phyloP scores from a whole-genome alignment of 768 basidiomycete genomes.

The Coprinellus micaceus region DNA sequence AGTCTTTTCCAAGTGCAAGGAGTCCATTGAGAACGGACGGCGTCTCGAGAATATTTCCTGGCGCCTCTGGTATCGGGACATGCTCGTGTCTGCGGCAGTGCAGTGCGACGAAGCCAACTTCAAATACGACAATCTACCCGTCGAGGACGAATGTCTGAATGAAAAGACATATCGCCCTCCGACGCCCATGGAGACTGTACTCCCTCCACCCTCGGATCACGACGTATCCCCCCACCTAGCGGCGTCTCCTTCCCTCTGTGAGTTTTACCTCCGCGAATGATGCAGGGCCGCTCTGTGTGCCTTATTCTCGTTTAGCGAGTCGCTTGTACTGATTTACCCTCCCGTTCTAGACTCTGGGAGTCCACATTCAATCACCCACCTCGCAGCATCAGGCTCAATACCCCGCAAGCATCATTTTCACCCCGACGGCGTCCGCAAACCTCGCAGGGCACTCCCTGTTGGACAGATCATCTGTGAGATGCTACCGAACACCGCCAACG shows the following conservation, averaged over 20 bases:
- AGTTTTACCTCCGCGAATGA: not conserved
- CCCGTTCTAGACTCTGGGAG: not conserved
- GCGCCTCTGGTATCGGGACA: slow-evolving; percentile 76
- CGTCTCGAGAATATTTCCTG: slow-evolving; percentile 86
- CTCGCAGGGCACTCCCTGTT: not conserved
- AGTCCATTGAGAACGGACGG: slow-evolving; percentile 72
- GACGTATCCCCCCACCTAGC: slow-evolving; percentile 4
- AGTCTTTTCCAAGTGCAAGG: slow-evolving; percentile 87
- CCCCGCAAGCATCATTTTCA: not conserved
- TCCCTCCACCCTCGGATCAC: not conserved
- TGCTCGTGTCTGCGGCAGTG: slow-evolving; percentile 33
- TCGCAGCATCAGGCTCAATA: not conserved
- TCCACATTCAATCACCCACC: not conserved
- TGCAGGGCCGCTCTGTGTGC: no score
- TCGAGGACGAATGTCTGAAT: slow-evolving; percentile 6
- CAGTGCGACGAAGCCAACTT: slow-evolving; percentile 9
- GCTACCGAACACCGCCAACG: slow-evolving; percentile 39
- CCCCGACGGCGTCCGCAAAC: slow-evolving; percentile 15
- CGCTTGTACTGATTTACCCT: not conserved
- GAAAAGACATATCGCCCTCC: slow-evolving; percentile 16
- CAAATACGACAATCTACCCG: slow-evolving; percentile 17
- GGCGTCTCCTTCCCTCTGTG: slow-evolving; percentile 1
- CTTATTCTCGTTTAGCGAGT: no score
- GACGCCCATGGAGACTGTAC: slow-evolving; percentile 8
- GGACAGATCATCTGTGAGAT: slow-evolving; percentile 49